Conservation (phyloP, 208 protist genomes). For the Leptomonas seymouri region DNA sequence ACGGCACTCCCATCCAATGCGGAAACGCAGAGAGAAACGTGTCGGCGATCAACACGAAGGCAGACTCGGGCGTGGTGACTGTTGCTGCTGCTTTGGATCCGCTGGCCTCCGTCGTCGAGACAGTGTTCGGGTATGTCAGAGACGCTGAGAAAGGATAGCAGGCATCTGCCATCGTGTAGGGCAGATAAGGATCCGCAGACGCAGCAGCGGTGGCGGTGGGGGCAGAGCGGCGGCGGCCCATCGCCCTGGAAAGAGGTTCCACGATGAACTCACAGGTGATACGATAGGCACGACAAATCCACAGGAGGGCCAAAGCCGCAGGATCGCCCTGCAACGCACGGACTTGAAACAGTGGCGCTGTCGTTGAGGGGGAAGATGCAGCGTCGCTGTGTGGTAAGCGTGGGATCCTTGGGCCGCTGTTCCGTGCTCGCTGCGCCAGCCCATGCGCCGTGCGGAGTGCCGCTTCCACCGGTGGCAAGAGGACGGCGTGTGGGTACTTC, state of each 20-base stretch:
- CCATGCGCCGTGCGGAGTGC: slow-evolving; percentile 48
- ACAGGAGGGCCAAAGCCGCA: slow-evolving; percentile 66
- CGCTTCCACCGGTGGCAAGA: slow-evolving; percentile 61
- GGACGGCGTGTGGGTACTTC: slow-evolving; percentile 36
- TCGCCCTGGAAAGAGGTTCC: slow-evolving; percentile 51
- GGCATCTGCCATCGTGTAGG: slow-evolving; percentile 38
- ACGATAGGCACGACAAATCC: slow-evolving; percentile 71
- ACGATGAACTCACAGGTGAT: slow-evolving; percentile 62
- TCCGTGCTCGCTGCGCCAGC: slow-evolving; percentile 24
- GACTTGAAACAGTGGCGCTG: slow-evolving; percentile 42
- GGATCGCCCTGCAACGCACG: slow-evolving; percentile 66
- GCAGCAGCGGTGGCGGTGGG: neutral
- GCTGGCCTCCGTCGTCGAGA: neutral
- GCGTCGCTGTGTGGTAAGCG: neutral
- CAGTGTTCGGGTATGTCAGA: slow-evolving; percentile 4
- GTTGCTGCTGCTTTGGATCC: slow-evolving; percentile 1
- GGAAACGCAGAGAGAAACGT: slow-evolving; percentile 31
- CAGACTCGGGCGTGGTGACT: slow-evolving; percentile 31
- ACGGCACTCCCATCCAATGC: slow-evolving; percentile 34
- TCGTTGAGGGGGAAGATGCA: neutral
- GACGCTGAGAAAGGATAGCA: slow-evolving; percentile 31
- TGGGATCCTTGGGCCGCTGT: neutral
- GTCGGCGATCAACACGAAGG: slow-evolving; percentile 30
- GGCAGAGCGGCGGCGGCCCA: neutral
- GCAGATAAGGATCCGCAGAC: slow-evolving; percentile 12